Evolutionary conservation across 192 early-diverging fungal genomes (phyloP), one percentile per base, ranked within the genome.

Genomic region (Backusella morwellensis): DNA sequence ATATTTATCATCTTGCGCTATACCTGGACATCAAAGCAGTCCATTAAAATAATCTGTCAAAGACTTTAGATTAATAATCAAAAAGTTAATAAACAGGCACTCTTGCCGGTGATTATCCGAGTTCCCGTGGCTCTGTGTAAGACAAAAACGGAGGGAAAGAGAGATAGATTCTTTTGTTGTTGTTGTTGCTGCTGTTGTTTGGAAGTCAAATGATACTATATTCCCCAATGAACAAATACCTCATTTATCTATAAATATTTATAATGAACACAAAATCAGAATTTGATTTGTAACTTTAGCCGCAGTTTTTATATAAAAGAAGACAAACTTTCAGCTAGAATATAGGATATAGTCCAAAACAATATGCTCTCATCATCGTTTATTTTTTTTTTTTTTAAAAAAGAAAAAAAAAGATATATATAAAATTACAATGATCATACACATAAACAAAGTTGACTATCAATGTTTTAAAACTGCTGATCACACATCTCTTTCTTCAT

Each of bases 161-260:
- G 15, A 44, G 15, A 40, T 40, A 40, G 1, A 40, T 40, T 40
- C 11, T 40, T 32, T 32, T 32, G 32, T 32, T 32, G 9, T 40
- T 40, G 1, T 40, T 56, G 21, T 21, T 56, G 6, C 0, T 56
- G n/a, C 8, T 54, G 19, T 11, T 56, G 8, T 56, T 21, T 23
- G 8, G 8, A 56, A 32, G 21, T 56, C 54, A 56, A 56, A 56
- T 56, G 54, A 56, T 56, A 11, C 8, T 56, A 56, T n/a, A 9
- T 26, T 56, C 54, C 9, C 54, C 54, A 56, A 56, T 7, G 21
- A 23, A 21, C n/a, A 23, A 56, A 56, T 56, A 56, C 54, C 54
- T 56, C 54, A 56, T 56, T 56, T 56, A 56, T 56, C n/a, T 56
- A 56, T 52, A n/a, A 52, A 52, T n/a, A 52, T 40, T 40, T 40